Evolutionary conservation across 306 rosid species (phyloP), one percentile per base, ranked within the genome.

Genomic region (Ziziphus jujuba): DNA sequence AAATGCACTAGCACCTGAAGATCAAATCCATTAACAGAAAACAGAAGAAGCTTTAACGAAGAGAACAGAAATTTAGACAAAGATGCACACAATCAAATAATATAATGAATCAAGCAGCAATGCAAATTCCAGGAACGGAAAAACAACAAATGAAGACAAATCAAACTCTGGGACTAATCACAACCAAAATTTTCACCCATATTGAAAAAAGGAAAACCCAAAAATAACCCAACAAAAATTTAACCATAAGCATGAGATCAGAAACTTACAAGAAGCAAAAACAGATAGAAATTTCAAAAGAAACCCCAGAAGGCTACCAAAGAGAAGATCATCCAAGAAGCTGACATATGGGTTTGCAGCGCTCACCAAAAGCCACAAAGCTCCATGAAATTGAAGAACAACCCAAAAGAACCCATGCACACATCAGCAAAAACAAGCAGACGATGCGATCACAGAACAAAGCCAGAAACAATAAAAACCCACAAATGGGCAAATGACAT

Each of bases 281-380:
- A 28, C 33, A 28, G 33, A 28, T 63, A 24, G 23, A 66, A 51
- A 40, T 22, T 33, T 66, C 19, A 51, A 31, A n/a, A 31, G 28
- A 72, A 22, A 48, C 34, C 77, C 71, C 71, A 72, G 22, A 56
- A 72, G 33, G 50, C 52, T 19, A 19, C 43, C 43, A 55, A 55
- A 49, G 50, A 63, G 69, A 23, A 53, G 31, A 64, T 20, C 56
- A 69, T 24, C 69, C 11, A 22, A 52, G 34, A 62, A 36, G 33
- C 55, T 52, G 47, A 44, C 64, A 54, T 61, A 69, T 69, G 60
- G 45, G 48, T n/a, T 33, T 8, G 35, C 21, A n/a, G 66, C 34
- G n/a, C 80, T 63, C 22, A 70, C 75, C 71, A 56, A 33, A 9
- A 63, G n/a, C 54, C 57, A 65, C 55, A 31, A 56, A 53, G 63